Evolutionary conservation across 192 early-diverging fungal species (phyloP), one percentile per base, ranked within the genome.

Genomic region (Allomyces arbusculus): DNA sequence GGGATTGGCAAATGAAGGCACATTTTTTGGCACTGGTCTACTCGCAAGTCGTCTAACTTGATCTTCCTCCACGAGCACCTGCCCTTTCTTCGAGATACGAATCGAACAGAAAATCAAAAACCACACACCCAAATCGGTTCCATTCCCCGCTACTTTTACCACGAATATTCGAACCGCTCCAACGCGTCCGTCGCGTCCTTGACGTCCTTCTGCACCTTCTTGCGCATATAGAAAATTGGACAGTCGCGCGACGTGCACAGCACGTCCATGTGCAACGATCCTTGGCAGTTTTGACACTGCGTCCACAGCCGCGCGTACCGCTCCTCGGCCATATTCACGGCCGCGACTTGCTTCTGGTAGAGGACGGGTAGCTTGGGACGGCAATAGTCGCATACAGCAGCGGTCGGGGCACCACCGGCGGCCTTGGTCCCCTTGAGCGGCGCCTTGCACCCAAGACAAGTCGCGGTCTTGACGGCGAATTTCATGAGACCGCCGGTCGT

Each of bases 151-250:
- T 3, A 4, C 63, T 24, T 45, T 76, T 50, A 85, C 84, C 84
- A 85, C 9, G 71, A 72, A 71, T 80, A 78, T 58, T 85, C 74
- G 69, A 92, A 95, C 67, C 92, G 78, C 26, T 89, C 85, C 67
- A 96, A 70, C 43, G 80, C 76, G 11, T 76, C 74, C 7, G 84
- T 69, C 28, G 86, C 82, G 23, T 92, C 87, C 28, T 87, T 78
- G 69, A 91, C 78, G 63, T 98, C 95, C 73, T 95, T 96, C 70
- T 93, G 91, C 19, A 82, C 87, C 75, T 94, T 95, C 66, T 91
- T 92, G 65, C 95, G 88, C 95, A 98, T 98, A 68, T 89, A 99
- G 70, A 95, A 97, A 28, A 99, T 99, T 7, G 95, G 93, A 73
- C 95, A 99, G 74, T 95, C 93, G 72, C 85, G 88, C 68, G 87